These are phyloP conservation scores for Chrysanthemum seticuspe DNA, from an alignment of 129 eudicot species.

Conservation along the genomic window DNA sequence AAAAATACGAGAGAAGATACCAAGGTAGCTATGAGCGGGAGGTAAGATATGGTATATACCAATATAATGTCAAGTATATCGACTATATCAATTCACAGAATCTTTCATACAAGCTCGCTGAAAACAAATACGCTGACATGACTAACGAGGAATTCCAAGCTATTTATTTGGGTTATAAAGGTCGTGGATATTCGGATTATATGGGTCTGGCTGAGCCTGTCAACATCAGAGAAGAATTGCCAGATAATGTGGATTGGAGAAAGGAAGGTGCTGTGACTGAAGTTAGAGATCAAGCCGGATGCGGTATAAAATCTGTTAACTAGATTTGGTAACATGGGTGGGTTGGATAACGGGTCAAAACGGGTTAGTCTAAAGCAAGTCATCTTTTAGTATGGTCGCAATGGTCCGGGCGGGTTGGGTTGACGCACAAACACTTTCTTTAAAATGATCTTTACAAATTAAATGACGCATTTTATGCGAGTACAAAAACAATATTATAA, in stretches of 20 bases:
- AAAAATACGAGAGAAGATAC: conserved; percentile 26
- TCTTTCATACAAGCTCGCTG: conserved; percentile 43
- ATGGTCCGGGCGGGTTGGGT: neutral
- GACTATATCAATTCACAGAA: conserved; percentile 43
- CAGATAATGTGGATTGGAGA: conserved; percentile 49
- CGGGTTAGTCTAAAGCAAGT: neutral
- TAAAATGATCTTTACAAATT: neutral
- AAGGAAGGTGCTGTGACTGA: conserved; percentile 56
- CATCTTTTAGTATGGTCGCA: neutral
- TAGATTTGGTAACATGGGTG: conserved; percentile 1
- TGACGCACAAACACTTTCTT: neutral
- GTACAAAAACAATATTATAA: neutral
- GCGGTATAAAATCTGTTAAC: conserved; percentile 34
- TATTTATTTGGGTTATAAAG: conserved; percentile 35
- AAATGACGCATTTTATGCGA: neutral
- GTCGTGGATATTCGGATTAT: neutral
- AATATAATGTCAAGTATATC: conserved; percentile 34
- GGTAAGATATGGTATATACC: conserved; percentile 48
- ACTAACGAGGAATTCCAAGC: conserved; percentile 55
- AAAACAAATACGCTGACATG: conserved; percentile 52
- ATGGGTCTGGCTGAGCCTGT: neutral
- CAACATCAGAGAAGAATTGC: conserved; percentile 14
- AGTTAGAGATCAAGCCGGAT: conserved; percentile 57
- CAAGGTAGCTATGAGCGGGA: conserved; percentile 40
- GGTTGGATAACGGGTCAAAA: neutral